phyloP scores from a whole-genome alignment of 2,329 filamentous ascomycete species.

The Paracoccidioides brasiliensis region DNA sequence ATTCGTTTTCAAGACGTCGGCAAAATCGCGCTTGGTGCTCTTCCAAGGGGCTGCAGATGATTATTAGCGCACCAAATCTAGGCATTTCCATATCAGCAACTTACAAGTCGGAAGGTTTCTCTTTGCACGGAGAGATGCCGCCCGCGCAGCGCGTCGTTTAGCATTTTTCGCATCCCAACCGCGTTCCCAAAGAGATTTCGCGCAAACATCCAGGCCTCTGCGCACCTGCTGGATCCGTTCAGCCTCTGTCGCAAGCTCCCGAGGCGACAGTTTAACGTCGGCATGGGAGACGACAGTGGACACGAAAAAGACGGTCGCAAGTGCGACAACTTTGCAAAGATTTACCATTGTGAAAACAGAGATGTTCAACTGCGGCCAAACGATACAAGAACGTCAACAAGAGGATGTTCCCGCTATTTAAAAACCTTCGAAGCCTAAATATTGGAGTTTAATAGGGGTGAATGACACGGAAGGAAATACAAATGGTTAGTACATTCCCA shows the following conservation, averaged over 20 bases:
- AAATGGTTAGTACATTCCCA: too few species aligned
- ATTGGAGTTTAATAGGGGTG: too few species aligned
- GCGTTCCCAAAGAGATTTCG: conserved; percentile 31
- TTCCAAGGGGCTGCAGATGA: not conserved
- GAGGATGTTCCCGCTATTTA: too few species aligned
- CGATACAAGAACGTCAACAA: not conserved
- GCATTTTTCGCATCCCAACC: conserved; percentile 30
- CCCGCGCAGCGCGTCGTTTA: conserved; percentile 27
- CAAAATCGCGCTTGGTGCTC: conserved; percentile 8
- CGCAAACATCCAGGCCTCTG: conserved; percentile 31
- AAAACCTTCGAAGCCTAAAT: too few species aligned
- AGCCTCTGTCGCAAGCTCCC: not conserved
- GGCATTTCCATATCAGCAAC: not conserved
- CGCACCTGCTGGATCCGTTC: conserved; percentile 27
- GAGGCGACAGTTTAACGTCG: not conserved
- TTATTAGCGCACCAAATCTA: not conserved
- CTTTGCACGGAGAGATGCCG: conserved; percentile 28
- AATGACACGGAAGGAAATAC: too few species aligned
- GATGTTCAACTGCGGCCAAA: not conserved
- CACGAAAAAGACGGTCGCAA: not conserved
- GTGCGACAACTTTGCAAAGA: not conserved
- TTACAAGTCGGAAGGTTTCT: conserved; percentile 14
- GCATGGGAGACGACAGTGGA: not conserved
- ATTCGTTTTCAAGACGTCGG: not conserved
- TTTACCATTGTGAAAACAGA: conserved; percentile 1